phyloP scores from a whole-genome alignment of 139 green algal species.

The Coelastrella sp. region DNA sequence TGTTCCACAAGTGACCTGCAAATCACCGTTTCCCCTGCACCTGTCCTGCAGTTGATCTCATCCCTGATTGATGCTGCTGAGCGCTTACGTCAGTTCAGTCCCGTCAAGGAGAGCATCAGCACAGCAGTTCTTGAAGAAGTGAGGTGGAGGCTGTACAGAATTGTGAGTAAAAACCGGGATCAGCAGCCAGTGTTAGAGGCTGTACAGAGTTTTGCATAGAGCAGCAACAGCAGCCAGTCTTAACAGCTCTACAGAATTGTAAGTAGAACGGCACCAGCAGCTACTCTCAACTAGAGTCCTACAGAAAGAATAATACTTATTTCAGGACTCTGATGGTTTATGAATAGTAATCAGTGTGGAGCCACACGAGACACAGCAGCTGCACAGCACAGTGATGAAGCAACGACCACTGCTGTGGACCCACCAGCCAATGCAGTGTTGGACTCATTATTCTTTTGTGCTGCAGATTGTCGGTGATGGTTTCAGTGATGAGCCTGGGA shows the following conservation, averaged over 20 bases:
- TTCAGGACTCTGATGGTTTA: too few relatives aligned
- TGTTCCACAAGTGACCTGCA: too few relatives aligned
- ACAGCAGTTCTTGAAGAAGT: slow-evolving; percentile 34
- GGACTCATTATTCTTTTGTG: too few relatives aligned
- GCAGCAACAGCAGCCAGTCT: not conserved
- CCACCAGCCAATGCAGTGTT: too few relatives aligned
- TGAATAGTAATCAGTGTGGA: too few relatives aligned
- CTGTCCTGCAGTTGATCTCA: slow-evolving; percentile 33
- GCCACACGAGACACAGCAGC: too few relatives aligned
- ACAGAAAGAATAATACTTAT: too few relatives aligned
- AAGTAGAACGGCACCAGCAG: too few relatives aligned
- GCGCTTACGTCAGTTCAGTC: slow-evolving; percentile 50
- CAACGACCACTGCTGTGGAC: not conserved
- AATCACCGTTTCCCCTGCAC: too few relatives aligned
- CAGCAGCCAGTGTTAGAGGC: not conserved
- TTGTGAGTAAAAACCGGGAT: not conserved
- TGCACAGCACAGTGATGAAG: not conserved
- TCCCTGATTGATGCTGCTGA: slow-evolving; percentile 41
- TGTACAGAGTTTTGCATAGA: not conserved
- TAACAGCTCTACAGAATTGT: too few relatives aligned
- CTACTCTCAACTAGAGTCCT: too few relatives aligned
- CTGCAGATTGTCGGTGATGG: slow-evolving; percentile 42
- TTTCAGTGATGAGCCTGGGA: not conserved
- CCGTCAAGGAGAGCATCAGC: slow-evolving; percentile 43
- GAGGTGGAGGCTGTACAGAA: slow-evolving; percentile 32